Conservation (phyloP, 768 basidiomycete genomes). For the Imleria badia region DNA sequence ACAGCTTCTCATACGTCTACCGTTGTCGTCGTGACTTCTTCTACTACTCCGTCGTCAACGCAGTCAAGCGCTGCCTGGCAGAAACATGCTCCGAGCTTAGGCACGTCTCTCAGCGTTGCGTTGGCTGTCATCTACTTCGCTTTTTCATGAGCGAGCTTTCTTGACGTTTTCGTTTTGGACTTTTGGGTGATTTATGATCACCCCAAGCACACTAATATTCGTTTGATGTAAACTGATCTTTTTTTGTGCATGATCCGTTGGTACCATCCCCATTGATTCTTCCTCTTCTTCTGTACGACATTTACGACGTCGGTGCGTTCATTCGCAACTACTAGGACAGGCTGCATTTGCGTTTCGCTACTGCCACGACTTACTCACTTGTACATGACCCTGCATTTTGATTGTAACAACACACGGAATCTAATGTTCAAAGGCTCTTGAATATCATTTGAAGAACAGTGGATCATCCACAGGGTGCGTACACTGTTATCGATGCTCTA, state of each 20-base stretch:
- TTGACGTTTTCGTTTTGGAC: slow-evolving; percentile 10
- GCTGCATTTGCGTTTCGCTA: slow-evolving; percentile 9
- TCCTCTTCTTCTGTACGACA: slow-evolving; percentile 17
- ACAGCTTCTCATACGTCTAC: slow-evolving; percentile 1
- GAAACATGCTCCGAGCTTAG: slow-evolving; percentile 16
- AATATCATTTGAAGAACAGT: slow-evolving; percentile 12
- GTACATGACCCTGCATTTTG: slow-evolving; percentile 25
- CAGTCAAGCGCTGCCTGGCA: slow-evolving; percentile 27
- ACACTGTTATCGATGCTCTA: background rate
- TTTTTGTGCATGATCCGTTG: slow-evolving; percentile 18
- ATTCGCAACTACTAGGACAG: slow-evolving; percentile 8
- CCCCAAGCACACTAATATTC: slow-evolving; percentile 6
- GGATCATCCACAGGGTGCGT: background rate
- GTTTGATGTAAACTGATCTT: slow-evolving; percentile 6
- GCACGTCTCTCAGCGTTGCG: slow-evolving; percentile 15
- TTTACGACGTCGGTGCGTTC: slow-evolving; percentile 17
- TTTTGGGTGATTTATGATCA: slow-evolving; percentile 8
- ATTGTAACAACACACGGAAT: slow-evolving; percentile 17
- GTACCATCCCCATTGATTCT: background rate
- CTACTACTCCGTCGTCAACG: slow-evolving; percentile 9
- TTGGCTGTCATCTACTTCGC: slow-evolving; percentile 16
- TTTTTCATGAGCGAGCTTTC: slow-evolving; percentile 20
- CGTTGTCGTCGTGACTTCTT: slow-evolving; percentile 4
- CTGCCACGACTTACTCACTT: slow-evolving; percentile 18
- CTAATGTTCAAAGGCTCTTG: background rate